A percentile compares a stretch with the other conserved stretches of the same genome.
Conservation (phyloP, 2,329 filamentous ascomycete genomes). For the Hypocreales sp. region DNA sequence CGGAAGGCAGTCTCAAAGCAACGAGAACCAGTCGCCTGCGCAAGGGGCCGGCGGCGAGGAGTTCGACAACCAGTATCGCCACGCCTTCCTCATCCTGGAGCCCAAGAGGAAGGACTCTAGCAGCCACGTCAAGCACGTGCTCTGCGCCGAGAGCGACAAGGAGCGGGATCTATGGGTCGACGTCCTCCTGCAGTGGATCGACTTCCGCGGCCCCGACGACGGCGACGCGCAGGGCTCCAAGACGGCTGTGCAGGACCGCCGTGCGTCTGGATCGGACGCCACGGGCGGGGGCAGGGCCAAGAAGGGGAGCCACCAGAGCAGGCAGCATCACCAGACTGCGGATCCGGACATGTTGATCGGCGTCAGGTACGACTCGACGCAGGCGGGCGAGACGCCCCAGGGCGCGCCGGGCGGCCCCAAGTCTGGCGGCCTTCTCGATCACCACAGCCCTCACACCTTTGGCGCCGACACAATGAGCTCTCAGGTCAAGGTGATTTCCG, state of each 20-base stretch:
- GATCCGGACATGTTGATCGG: slow-evolving; percentile 36
- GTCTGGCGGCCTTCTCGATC: slow-evolving; percentile 18
- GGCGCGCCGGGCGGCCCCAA: slow-evolving; percentile 21
- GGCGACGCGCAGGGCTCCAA: slow-evolving; percentile 14
- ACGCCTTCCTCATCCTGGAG: slow-evolving; percentile 88
- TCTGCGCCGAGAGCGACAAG: slow-evolving; percentile 86
- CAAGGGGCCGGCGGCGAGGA: slow-evolving; percentile 47
- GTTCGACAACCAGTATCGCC: slow-evolving; percentile 83
- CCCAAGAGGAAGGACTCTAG: slow-evolving; percentile 91
- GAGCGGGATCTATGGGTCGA: slow-evolving; percentile 94
- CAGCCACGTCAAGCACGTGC: slow-evolving; percentile 77
- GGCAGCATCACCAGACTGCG: slow-evolving; percentile 18
- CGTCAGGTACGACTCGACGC: slow-evolving; percentile 41
- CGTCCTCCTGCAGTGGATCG: slow-evolving; percentile 75
- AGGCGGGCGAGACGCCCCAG: slow-evolving; percentile 34
- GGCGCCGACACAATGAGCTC: slow-evolving; percentile 19
- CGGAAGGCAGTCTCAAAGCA: slow-evolving; percentile 59
- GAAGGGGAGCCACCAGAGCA: slow-evolving; percentile 16
- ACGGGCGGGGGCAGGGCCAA: slow-evolving; percentile 10
- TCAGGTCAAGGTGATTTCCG: slow-evolving; percentile 53
- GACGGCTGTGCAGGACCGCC: slow-evolving; percentile 21
- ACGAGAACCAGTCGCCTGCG: slow-evolving; percentile 42
- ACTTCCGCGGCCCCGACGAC: slow-evolving; percentile 49
- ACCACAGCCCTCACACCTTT: slow-evolving; percentile 16
- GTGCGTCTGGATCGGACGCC: slow-evolving; percentile 16